Base-by-base conservation (phyloP, 2,329 filamentous ascomycete species). In the Chrysoporthe austroafricana region DNA sequence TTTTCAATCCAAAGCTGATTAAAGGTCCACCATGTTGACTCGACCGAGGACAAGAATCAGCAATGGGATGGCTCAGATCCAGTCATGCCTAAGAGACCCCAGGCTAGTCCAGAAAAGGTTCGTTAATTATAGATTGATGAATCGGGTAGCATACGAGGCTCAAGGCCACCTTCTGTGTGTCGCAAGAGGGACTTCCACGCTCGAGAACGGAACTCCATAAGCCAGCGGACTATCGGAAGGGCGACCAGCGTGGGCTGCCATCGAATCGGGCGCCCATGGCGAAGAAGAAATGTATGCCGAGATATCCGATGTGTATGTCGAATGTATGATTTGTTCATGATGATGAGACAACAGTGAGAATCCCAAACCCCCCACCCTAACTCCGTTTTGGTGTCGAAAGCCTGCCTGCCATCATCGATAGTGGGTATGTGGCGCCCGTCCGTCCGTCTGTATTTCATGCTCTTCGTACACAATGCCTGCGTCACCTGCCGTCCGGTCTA, bases 381-480 rank as follows among this genome's bases (percentile, higher is more conserved):
- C 67, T 66, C 69, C 69, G 62, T 69, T 63, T 70, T 57, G 64
- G 60, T 69, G 65, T 62, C 62, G 44, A 54, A 62, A 57, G 62
- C 42, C 62, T 56, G 62, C 48, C 56, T 62, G 69, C 59, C 63
- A 64, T 63, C 66, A 63, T 67, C n/a, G 43, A 63, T 44, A 61
- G 21, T 58, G 66, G 62, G 60, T 68, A 63, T 63, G 64, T 69
- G 68, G 65, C 68, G 50, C 64, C 54, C 66, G 44, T 63, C 57
- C 63, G 60, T 66, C 66, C 69, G 63, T 63, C 34, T 58, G 66
- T 68, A 66, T 69, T 69, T 58, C 69, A 66, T 69, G 69, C 62
- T 68, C 66, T 66, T 70, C 69, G 69, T 70, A 69, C 66, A 57
- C 36, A 69, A 67, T 70, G 66, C 67, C 69, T 60, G 69, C 62